Evolutionary conservation across 768 basidiomycete genomes (phyloP).

Genomic region (Sporobolomyces roseus): DNA sequence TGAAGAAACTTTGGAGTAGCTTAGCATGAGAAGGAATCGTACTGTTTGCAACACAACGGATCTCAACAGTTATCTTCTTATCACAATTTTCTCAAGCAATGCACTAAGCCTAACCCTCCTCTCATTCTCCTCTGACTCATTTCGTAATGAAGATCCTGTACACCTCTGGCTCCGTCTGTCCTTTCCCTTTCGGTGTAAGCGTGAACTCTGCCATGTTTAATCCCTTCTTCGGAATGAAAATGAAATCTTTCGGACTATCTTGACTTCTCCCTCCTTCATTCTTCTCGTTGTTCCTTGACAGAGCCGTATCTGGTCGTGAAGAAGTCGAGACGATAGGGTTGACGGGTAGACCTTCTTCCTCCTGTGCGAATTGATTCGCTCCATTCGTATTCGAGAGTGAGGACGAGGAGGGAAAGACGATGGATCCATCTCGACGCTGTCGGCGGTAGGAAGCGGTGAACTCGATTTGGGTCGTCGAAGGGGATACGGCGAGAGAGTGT

Average conservation of each 20-base stretch:
- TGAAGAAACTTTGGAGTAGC: constrained; percentile 49
- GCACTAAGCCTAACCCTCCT: too few species aligned
- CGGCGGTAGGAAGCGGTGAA: constrained; percentile 4
- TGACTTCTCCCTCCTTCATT: too few species aligned
- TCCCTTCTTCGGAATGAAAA: constrained; percentile 10
- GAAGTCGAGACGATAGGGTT: too few species aligned
- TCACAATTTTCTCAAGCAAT: too few species aligned
- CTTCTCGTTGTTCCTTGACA: too few species aligned
- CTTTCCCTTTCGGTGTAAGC: neutral
- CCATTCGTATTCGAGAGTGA: neutral
- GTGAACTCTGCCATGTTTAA: constrained; percentile 30
- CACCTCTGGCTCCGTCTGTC: constrained; percentile 12
- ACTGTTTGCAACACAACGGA: too few species aligned
- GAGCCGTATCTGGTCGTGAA: too few species aligned
- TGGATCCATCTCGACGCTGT: neutral
- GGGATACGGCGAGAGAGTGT: constrained; percentile 27
- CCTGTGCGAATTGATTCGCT: neutral
- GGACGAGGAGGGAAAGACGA: neutral
- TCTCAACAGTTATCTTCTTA: too few species aligned
- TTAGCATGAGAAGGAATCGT: too few species aligned
- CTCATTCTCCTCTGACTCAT: too few species aligned
- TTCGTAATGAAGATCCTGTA: constrained; percentile 33
- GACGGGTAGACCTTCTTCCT: neutral
- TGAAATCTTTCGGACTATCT: neutral
- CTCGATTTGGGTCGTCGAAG: constrained; percentile 4